Percentiles rank a stretch among this genome's conserved stretches.
phyloP scores from a whole-genome alignment of 768 basidiomycete species.

The Pholiota conissans region DNA sequence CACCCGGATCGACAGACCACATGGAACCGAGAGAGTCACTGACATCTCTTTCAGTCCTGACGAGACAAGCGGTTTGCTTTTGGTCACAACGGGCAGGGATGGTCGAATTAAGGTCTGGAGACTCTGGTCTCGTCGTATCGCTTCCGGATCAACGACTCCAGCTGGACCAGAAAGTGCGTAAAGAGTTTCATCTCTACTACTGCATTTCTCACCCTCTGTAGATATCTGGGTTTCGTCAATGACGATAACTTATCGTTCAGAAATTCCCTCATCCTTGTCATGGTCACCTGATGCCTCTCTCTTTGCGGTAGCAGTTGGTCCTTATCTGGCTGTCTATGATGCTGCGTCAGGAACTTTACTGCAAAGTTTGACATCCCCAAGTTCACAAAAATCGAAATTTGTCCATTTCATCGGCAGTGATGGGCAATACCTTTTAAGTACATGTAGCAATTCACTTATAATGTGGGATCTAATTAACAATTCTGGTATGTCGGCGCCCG shows the following conservation, averaged over 20 bases:
- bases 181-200: not conserved
- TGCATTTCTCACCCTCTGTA: slow-evolving; percentile 23
- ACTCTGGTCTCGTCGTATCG: slow-evolving; percentile 35
- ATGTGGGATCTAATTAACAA: slow-evolving; percentile 74
- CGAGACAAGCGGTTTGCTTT: slow-evolving; percentile 33
- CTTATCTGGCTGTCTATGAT: slow-evolving; percentile 75
- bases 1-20: slow-evolving; percentile 87
- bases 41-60: slow-evolving; percentile 69
- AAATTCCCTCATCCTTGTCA: slow-evolving; percentile 60
- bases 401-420: slow-evolving; percentile 67
- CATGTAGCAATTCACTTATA: slow-evolving; percentile 47
- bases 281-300: slow-evolving; percentile 91
- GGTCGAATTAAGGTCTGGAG: slow-evolving; percentile 83
- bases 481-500: slow-evolving; percentile 46
- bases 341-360: slow-evolving; percentile 58
- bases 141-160: slow-evolving; percentile 29
- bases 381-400: slow-evolving; percentile 42
- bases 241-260: slow-evolving; percentile 66
- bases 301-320: slow-evolving; percentile 69
- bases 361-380: slow-evolving; percentile 59
- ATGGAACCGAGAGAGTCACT: slow-evolving; percentile 64
- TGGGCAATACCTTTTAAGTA: slow-evolving; percentile 70
- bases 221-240: slow-evolving; percentile 84
- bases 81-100: slow-evolving; percentile 79
- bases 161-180: slow-evolving; percentile 18